Evolutionary conservation across 495 filamentous ascomycete genomes (phyloP).

Genomic region (Neurospora sp.): DNA sequence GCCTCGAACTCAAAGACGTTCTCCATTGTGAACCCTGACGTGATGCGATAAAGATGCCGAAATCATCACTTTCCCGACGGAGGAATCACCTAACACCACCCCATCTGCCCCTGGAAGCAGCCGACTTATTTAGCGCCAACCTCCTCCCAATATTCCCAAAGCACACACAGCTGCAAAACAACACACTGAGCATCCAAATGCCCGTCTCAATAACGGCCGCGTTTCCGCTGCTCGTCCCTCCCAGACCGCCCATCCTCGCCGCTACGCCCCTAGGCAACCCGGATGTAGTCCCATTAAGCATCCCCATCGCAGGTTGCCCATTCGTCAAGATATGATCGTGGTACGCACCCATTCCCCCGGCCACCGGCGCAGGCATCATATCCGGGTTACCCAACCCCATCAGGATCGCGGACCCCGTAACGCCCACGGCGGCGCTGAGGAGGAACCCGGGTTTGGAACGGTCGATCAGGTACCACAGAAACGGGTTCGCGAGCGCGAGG

Average conservation of each 20-base stretch:
- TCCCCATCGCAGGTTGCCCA: neutral
- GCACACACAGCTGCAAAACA: conserved; percentile 90
- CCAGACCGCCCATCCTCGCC: conserved; percentile 13
- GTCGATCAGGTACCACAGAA: conserved; percentile 93
- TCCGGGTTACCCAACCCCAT: conserved; percentile 57
- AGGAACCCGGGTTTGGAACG: conserved; percentile 76
- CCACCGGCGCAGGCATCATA: conserved; percentile 55
- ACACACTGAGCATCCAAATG: conserved; percentile 82
- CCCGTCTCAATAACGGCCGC: conserved; percentile 68
- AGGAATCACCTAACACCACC: conserved; percentile 20
- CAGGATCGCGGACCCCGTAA: conserved; percentile 62
- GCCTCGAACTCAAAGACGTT: neutral
- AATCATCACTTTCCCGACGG: neutral
- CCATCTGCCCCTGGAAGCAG: conserved; percentile 26
- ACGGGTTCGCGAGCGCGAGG: conserved; percentile 83
- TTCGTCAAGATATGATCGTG: neutral
- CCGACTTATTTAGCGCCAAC: conserved; percentile 45
- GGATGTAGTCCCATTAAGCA: neutral
- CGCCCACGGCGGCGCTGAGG: conserved; percentile 58
- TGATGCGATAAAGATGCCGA: neutral
- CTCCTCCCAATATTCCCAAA: conserved; percentile 92
- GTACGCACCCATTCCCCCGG: conserved; percentile 4
- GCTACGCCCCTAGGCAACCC: neutral
- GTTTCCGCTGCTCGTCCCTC: conserved; percentile 41
- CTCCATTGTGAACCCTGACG: neutral